Base-by-base conservation (phyloP, 345 rosid species). In the Eutrema heterophyllum region DNA sequence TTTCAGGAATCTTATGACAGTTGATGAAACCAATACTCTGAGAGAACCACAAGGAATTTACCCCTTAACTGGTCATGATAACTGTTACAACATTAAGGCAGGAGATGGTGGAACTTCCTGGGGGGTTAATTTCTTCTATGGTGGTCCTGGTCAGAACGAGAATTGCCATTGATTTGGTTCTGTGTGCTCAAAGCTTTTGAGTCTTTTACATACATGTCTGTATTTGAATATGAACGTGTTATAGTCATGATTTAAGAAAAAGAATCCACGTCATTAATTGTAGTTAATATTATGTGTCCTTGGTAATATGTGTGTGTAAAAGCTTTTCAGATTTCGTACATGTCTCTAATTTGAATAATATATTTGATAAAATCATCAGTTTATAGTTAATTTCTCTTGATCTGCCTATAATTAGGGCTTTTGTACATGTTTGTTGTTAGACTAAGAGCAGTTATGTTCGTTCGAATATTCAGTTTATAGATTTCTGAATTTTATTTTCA, bases 81-180 rank as follows among this genome's bases (percentile, higher is more conserved):
- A 76, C 52, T 88, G 90, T 81, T 88, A 86, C 51, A 83, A 81
- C 76, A 81, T 86, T 5, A 77, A 80, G 74, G 64, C 43, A 9
- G 87, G 87, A 18, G 64, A 54, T 36, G 81, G 38, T 70, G 83
- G 75, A 45, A 29, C 70, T 5, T 68, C 77, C 15, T 83, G 84
- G 87, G 88, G 87, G 44, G 6, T 40, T 63, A 64, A 81, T 78
- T 84, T 88, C 74, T 86, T 79, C 58, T 88, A 75, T 63, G 93
- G 93, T 33, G 93, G 93, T 38, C 86, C 88, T 67, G 93, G 93
- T 63, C 80, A 76, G 49, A 88, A 78, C 49, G 64, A 75, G 5
- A 76, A 83, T 7, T 88, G 93, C 71, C 83, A 77, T 3, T 87
- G 74, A 82, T 33, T 44, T 53, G 36, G 32, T 41, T 43, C 5